Base-by-base conservation (phyloP, 768 basidiomycete species). In the Glaciozyma antarctica region DNA sequence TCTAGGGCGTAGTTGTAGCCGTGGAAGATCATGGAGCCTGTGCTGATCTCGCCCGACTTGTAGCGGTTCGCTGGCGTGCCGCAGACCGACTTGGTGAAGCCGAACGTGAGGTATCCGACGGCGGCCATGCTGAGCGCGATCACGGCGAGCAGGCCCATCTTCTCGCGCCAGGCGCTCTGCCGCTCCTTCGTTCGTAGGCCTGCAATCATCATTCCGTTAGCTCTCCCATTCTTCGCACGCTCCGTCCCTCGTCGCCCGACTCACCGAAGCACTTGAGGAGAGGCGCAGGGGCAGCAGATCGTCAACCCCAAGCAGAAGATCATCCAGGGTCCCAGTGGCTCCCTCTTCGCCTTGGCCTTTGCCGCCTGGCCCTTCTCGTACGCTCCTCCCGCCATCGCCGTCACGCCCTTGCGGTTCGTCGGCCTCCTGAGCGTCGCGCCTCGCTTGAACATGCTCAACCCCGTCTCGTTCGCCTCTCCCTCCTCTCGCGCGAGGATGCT, bases 101-200 rank as follows among this genome's bases (percentile, higher is more conserved):
- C 95, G 78, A 99, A 99, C 16, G 95, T 99, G 75, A 99, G 81
- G 83, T 90, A 99, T 74, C 93, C 95, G 73, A 99, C 95, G 60
- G 80, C 83, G 22, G 88, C 88, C 93, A 98, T 95, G 68, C 92
- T 82, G n/a, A 77, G 7, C 21, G 82, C 75, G 74, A 94, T 90
- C 76, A 97, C 81, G 69, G 81, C 79, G 57, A 99, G 80, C 30
- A 99, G 82, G 12, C 94, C 95, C 77, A 97, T 90, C 80, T 99
- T 99, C 78, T 99, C 95, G 68, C 95, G 82, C 93, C 93, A 99
- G 51, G 95, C 95, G 57, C 91, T 85, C 76, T 95, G 92, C 71
- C 87, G 88, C 69, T 99, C 95, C 0, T 90, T 87, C 34, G 86
- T 93, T 61, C 83, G 82, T 70, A 95, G 87, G 61, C 93, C 90